These are phyloP conservation scores for Graphilbum sp. DNA, from an alignment of 2,329 filamentous ascomycete genomes.

Conservation along the genomic window DNA sequence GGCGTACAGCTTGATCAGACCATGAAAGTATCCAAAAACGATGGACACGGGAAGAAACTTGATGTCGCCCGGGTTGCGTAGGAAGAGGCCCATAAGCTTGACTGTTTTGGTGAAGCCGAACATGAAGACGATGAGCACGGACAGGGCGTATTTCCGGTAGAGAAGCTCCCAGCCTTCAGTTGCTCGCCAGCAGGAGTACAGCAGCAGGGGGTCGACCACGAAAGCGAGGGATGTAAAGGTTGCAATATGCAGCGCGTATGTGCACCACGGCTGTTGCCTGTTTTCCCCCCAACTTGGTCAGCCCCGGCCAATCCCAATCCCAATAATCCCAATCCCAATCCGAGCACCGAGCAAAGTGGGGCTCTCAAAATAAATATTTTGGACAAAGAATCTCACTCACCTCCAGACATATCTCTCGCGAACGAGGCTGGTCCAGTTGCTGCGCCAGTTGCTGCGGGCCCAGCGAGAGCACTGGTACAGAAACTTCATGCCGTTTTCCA, in stretches of 20 bases:
- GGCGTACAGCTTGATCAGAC: conserved; percentile 81
- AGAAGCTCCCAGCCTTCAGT: conserved; percentile 42
- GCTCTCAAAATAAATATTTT: no score
- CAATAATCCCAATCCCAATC: no score
- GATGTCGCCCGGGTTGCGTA: conserved; percentile 68
- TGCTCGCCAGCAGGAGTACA: conserved; percentile 53
- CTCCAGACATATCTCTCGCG: conserved; percentile 70
- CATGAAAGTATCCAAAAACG: conserved; percentile 83
- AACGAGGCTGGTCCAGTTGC: conserved; percentile 82
- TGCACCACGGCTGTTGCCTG: conserved; percentile 84
- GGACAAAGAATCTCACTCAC: no score
- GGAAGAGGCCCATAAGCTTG: conserved; percentile 77
- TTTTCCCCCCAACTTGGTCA: no score
- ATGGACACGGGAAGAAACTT: conserved; percentile 71
- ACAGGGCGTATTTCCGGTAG: conserved; percentile 37
- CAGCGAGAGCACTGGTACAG: conserved; percentile 86
- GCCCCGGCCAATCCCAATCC: no score
- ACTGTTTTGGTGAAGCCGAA: conserved; percentile 73
- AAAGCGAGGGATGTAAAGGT: conserved; percentile 84
- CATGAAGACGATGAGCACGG: conserved; percentile 55
- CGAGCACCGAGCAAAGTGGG: no score
- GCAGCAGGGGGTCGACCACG: conserved; percentile 55
- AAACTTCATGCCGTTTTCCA: conserved; percentile 80
- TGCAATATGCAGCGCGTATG: conserved; percentile 82
- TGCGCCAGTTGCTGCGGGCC: conserved; percentile 96